Evolutionary conservation across 2,329 filamentous ascomycete species (phyloP).

Genomic region (Mycosphaerelloides madeirae): DNA sequence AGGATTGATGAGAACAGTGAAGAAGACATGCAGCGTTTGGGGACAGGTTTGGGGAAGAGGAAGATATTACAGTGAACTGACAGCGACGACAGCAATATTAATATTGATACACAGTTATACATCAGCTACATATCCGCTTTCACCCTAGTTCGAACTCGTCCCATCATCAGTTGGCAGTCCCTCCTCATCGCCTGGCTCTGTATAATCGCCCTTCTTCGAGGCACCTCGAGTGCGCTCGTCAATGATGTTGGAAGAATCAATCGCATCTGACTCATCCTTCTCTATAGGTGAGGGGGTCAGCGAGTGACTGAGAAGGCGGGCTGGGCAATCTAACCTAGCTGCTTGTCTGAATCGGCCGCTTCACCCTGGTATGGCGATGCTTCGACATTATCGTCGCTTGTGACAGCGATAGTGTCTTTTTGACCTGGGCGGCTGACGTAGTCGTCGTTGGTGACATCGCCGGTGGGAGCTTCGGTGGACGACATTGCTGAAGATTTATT

Average conservation of each 20-base stretch:
- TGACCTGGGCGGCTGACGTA: conserved; percentile 47
- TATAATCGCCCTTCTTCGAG: conserved; percentile 43
- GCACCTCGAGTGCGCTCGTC: conserved; percentile 46
- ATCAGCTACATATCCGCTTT: not conserved
- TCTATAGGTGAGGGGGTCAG: conserved; percentile 28
- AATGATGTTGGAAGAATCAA: conserved; percentile 46
- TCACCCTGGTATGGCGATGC: conserved; percentile 44
- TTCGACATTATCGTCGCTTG: conserved; percentile 43
- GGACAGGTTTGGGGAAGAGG: no score
- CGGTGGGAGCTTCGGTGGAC: conserved; percentile 25
- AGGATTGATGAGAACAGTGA: no score
- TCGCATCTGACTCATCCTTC: conserved; percentile 47
- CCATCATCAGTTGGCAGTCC: conserved; percentile 27
- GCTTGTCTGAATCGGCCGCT: conserved; percentile 45
- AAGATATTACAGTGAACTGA: not conserved
- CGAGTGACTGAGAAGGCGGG: not conserved
- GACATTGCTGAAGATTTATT: conserved; percentile 12
- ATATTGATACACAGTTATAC: no score
- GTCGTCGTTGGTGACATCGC: conserved; percentile 39
- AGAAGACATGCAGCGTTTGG: no score
- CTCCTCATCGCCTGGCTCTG: conserved; percentile 51
- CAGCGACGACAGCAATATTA: not conserved
- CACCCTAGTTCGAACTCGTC: conserved; percentile 13
- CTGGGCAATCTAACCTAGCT: conserved; percentile 37
- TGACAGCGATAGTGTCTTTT: conserved; percentile 44